Evolutionary conservation across 2,329 filamentous ascomycete genomes (phyloP), one percentile per base, ranked within the genome.

Genomic region (Ceratocystis albifundus): DNA sequence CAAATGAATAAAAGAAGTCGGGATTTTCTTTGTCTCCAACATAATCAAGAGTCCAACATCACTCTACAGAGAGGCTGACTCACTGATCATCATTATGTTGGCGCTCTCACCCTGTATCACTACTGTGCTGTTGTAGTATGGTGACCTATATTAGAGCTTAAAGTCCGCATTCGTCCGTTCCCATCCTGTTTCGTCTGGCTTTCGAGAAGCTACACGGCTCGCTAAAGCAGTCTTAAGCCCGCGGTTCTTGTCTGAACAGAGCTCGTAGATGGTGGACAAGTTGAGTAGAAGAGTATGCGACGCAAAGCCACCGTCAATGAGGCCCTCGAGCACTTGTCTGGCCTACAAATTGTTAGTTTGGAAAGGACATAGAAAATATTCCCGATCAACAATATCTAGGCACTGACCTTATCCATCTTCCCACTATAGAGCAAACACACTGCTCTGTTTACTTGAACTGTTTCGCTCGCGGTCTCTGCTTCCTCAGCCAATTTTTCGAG

Each of bases 221-320:
- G 88, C 86, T 20, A 97, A 78, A 30, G 77, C 79, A 36, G 83
- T 75, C 79, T 97, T 97, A 71, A 88, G 75, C 12, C 81, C 81
- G 62, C 83, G 79, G 53, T 89, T 84, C 69, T 83, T 82, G 71
- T 97, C 92, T 0, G 89, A 92, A 73, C 89, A 94, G 6, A 97
- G 80, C 75, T 97, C 94, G 73, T 96, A 97, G 71, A 96, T 84
- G 0, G 93, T 97, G 10, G 87, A 85, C 12, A 99, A 76, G 73
- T 97, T 97, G 76, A 96, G 96, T 0, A 95, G 83, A 1, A 96
- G 77, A 0, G 89, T 89, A 69, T 89, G 86, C 67, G 93, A 96
- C 0, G 84, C 83, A 50, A 84, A 78, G 0, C 85, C 83, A 0
- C 78, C 74, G 2, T 84, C 79, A 0, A 91, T 79, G 10, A 95